Evolutionary conservation across 2,329 filamentous ascomycete species (phyloP).

Genomic region (Bipolaris bicolor): DNA sequence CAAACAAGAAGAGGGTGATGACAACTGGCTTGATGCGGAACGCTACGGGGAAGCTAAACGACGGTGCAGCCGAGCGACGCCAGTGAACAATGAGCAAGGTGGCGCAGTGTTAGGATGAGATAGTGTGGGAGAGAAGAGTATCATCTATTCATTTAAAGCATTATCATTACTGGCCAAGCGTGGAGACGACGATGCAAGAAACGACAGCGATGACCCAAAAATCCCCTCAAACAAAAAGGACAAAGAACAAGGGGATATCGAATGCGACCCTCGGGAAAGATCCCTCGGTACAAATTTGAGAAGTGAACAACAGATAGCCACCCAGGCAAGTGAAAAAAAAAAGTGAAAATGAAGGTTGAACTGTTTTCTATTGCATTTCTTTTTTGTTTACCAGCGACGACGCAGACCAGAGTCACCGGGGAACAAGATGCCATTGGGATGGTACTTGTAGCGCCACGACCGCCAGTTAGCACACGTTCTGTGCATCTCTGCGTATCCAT

Average conservation of each 20-base stretch:
- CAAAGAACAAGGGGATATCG: not conserved
- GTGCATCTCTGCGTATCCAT: slow-evolving; percentile 28
- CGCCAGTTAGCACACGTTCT: slow-evolving; percentile 38
- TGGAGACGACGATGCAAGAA: not conserved
- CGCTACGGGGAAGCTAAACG: not conserved
- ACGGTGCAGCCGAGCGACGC: not conserved
- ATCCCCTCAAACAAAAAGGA: not conserved
- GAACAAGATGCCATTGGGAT: slow-evolving; percentile 22
- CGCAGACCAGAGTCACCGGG: slow-evolving; percentile 23
- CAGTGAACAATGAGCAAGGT: not conserved
- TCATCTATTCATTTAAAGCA: not conserved
- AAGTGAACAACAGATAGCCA: not conserved
- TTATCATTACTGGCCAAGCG: not conserved
- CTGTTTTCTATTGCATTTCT: not conserved
- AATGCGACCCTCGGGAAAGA: not conserved
- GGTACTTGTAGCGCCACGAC: slow-evolving; percentile 8
- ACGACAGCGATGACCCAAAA: not conserved
- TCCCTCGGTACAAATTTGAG: not conserved
- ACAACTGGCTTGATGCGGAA: not conserved
- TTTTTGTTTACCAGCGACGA: not conserved
- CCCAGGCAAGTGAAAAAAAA: not conserved
- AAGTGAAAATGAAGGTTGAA: not conserved
- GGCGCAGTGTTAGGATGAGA: too few species aligned
- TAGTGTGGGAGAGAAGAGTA: too few species aligned
- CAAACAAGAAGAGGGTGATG: not conserved